Conservation (phyloP, 768 basidiomycete genomes). For the Gyrodon lividus region DNA sequence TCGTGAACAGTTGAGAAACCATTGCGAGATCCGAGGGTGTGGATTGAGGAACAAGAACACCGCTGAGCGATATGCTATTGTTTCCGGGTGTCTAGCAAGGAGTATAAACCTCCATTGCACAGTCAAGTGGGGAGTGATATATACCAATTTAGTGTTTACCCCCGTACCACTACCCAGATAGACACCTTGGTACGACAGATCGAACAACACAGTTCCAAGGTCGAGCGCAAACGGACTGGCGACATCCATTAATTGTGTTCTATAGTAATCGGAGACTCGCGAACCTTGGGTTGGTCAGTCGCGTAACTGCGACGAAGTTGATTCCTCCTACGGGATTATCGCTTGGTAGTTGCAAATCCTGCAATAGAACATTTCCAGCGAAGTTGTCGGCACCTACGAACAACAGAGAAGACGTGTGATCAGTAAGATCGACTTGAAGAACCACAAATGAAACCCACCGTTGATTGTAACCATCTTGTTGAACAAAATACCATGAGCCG, state of each 20-base stretch:
- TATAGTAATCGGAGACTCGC: neutral
- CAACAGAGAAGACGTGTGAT: neutral
- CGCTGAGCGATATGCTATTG: constrained; percentile 59
- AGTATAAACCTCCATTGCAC: neutral
- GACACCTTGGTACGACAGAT: constrained; percentile 55
- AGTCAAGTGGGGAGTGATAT: constrained; percentile 13
- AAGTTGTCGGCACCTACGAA: constrained; percentile 59
- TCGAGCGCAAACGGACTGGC: constrained; percentile 64
- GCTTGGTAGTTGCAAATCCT: constrained; percentile 62
- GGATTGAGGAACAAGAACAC: constrained; percentile 55
- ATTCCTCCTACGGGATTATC: constrained; percentile 70
- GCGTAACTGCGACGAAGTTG: constrained; percentile 56
- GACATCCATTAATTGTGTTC: constrained; percentile 1
- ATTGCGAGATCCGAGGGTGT: constrained; percentile 41
- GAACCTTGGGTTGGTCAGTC: constrained; percentile 58
- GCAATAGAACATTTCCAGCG: constrained; percentile 49
- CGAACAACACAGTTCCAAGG: constrained; percentile 66
- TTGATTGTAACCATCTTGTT: constrained; percentile 57
- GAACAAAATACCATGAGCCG: constrained; percentile 63
- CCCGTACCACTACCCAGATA: constrained; percentile 57
- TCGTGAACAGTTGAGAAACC: constrained; percentile 67
- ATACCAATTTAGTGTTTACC: constrained; percentile 50
- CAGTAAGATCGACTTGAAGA: neutral
- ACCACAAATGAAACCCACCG: constrained; percentile 35
- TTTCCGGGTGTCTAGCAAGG: constrained; percentile 44